These are phyloP conservation scores for Helichrysum umbraculigerum DNA, from an alignment of 129 eudicot species.

Conservation along the genomic window DNA sequence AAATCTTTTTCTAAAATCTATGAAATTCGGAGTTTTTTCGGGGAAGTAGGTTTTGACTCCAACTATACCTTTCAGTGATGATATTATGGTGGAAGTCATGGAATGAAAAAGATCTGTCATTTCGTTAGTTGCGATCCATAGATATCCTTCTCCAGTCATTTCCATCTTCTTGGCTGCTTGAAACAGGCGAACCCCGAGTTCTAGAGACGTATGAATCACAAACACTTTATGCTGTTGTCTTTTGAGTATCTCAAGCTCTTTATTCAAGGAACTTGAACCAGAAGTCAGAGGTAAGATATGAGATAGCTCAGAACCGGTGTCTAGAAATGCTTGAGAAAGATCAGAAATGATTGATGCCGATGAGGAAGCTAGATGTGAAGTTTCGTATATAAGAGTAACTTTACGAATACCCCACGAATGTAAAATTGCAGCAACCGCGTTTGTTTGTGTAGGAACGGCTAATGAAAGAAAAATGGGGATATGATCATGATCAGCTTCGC, in stretches of 20 bases:
- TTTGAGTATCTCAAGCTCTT: conserved; percentile 40
- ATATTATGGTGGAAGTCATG: conserved; percentile 23
- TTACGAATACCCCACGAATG: conserved; percentile 32
- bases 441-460: conserved; percentile 23
- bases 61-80: conserved; percentile 55
- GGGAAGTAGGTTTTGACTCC: conserved; percentile 51
- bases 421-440: conserved; percentile 38
- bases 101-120: conserved; percentile 40
- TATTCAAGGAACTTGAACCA: conserved; percentile 6
- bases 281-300: conserved; percentile 35
- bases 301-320: conserved; percentile 32
- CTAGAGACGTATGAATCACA: conserved; percentile 42
- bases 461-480: conserved; percentile 49
- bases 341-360: conserved; percentile 18
- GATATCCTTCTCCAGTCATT: conserved; percentile 56
- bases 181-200: conserved; percentile 39
- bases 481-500: conserved; percentile 13
- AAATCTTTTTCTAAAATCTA: conserved; percentile 37
- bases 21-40: conserved; percentile 15
- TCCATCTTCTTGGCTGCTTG: conserved; percentile 36
- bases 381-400: conserved; percentile 35
- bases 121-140: conserved; percentile 48
- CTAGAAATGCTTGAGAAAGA: background rate
- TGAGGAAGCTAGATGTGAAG: conserved; percentile 31
- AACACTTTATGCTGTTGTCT: conserved; percentile 41